Conservation (phyloP, 169 alveolate genomes). For the Besnoitia besnoiti region DNA sequence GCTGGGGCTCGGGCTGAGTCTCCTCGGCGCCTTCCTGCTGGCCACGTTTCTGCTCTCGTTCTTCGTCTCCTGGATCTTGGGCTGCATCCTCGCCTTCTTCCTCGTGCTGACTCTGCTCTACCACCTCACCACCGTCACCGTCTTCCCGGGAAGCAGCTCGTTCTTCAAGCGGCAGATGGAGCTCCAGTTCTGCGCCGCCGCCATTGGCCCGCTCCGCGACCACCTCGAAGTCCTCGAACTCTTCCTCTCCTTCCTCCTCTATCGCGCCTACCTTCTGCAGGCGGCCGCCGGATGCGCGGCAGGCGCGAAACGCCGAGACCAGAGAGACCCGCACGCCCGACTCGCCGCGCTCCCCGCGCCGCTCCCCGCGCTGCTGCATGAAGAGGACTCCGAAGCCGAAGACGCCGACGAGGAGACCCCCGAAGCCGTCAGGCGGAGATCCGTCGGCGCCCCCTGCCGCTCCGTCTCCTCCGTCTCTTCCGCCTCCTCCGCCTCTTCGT, state of each 20-base stretch:
- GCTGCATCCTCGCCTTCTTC: neutral
- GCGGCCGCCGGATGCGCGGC: neutral
- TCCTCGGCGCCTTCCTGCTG: neutral
- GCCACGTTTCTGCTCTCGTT: neutral
- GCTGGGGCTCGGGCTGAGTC: neutral
- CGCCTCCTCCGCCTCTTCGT: neutral
- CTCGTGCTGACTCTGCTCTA: neutral
- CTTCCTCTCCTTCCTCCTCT: constrained; percentile 23
- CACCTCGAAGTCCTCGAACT: neutral
- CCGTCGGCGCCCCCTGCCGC: neutral
- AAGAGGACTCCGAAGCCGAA: too few species aligned
- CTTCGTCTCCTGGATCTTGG: neutral
- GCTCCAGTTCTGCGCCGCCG: constrained; percentile 9
- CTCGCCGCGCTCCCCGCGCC: too few species aligned
- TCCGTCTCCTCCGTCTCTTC: neutral
- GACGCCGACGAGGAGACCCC: too few species aligned
- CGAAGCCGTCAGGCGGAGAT: too few species aligned
- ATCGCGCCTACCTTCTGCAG: neutral
- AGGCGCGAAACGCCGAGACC: too few species aligned
- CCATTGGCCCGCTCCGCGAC: neutral
- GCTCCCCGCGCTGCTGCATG: too few species aligned
- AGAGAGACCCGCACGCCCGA: too few species aligned
- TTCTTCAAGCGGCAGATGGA: neutral
- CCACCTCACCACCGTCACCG: neutral
- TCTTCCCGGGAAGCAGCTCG: constrained; percentile 26